These are phyloP conservation scores for Nepenthes gracilis DNA, from an alignment of 148 eudicot species.

Conservation along the genomic window DNA sequence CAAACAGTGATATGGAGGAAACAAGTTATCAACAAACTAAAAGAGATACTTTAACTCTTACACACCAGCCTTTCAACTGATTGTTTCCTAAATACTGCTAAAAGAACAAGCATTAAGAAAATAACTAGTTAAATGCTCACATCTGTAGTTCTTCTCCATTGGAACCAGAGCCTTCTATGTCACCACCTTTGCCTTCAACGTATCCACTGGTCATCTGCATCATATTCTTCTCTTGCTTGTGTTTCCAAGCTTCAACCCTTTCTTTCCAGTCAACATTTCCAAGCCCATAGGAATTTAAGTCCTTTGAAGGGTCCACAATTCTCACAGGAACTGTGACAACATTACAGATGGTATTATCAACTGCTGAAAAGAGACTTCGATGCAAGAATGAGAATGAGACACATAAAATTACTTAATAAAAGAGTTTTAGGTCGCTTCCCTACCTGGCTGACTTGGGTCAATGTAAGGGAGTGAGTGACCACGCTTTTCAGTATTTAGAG, in stretches of 20 bases:
- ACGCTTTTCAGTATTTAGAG: conserved; percentile 76
- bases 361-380: background rate
- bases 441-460: conserved; percentile 95
- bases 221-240: conserved; percentile 81
- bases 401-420: background rate
- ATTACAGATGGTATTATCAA: conserved; percentile 10
- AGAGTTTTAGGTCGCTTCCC: background rate
- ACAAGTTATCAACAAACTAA: too few relatives aligned
- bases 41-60: too few relatives aligned
- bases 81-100: background rate
- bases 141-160: conserved; percentile 96
- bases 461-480: conserved; percentile 64
- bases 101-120: background rate
- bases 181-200: conserved; percentile 80
- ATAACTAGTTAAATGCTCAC: conserved; percentile 35
- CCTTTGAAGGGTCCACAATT: conserved; percentile 95
- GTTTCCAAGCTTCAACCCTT: conserved; percentile 97
- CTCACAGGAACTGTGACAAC: conserved; percentile 72
- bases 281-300: conserved; percentile 87
- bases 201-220: conserved; percentile 52
- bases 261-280: conserved; percentile 98
- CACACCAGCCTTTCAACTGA: background rate
- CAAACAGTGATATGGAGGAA: too few relatives aligned
- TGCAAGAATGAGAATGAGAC: conserved; percentile 2
- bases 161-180: conserved; percentile 91